Evolutionary conservation across 129 eudicot species (phyloP), one percentile per base, ranked within the genome.

Genomic region (Helichrysum umbraculigerum): DNA sequence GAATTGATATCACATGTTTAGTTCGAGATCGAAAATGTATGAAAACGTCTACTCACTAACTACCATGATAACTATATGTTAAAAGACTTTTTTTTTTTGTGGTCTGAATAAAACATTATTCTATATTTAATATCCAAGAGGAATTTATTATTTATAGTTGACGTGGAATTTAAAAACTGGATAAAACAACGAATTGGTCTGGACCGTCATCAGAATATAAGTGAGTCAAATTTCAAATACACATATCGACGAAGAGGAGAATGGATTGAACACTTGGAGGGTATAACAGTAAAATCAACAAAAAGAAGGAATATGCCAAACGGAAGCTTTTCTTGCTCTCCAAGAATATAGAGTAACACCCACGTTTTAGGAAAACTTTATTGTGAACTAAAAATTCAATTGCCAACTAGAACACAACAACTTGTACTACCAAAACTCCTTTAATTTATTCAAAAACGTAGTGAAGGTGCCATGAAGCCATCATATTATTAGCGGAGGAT

Each of bases 241-340:
- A 68, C 29, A 22, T 25, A 22, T 25, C 3, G 22, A 68, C 5
- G n/a, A 17, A 9, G 3, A 54, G 9, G 28, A 52, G 21, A n/a
- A 57, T 16, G 14, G 28, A 50, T 75, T 25, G 35, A 58, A 41
- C 47, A 37, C 2, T 32, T 9, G 19, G 54, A 73, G 75, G 79
- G 70, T 30, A 66, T 67, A 74, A 30, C 39, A 22, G 74, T 66
- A 73, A 80, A 56, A 17, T 66, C 1, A 8, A 3, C 8, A 56
- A 17, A 19, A 56, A 25, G 69, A 37, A 30, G 68, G 30, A 73
- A 58, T 51, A 78, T 79, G 79, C 57, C 17, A 21, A 6, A 67
- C 20, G 79, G 50, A 32, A 58, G 19, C 42, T 68, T 84, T 79
- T 87, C 91, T 84, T 87, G 81, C 85, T 75, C 85, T 41, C 81